Evolutionary conservation across 2,329 filamentous ascomycete species (phyloP).

Genomic region (Cephalotrichum gorgonifer): DNA sequence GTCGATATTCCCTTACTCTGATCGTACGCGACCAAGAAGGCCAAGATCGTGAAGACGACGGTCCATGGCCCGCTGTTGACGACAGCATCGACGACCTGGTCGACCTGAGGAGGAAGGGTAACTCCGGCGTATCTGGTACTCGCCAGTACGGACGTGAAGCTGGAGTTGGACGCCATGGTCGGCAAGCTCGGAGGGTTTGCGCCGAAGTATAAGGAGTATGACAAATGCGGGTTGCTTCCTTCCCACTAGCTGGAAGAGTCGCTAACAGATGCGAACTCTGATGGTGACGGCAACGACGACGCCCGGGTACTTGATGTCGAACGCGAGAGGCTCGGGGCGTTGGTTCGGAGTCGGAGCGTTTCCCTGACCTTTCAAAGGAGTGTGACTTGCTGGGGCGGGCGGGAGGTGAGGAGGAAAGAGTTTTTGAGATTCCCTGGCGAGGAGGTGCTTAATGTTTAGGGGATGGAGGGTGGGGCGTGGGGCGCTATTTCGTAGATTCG

Average conservation of each 20-base stretch:
- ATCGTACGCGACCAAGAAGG: slow-evolving; percentile 71
- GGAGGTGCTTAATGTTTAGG: not conserved
- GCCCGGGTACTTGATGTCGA: not conserved
- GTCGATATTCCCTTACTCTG: slow-evolving; percentile 51
- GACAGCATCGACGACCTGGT: slow-evolving; percentile 42
- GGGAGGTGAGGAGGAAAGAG: not conserved
- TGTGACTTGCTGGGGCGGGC: not conserved
- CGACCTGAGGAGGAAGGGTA: slow-evolving; percentile 43
- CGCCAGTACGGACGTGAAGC: slow-evolving; percentile 60
- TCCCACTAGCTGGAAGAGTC: too few species aligned
- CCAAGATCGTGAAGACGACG: slow-evolving; percentile 58
- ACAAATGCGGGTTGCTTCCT: not conserved
- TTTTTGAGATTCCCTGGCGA: not conserved
- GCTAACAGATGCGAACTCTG: not conserved
- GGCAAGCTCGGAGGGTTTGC: not conserved
- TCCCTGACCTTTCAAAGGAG: not conserved
- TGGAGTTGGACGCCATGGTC: slow-evolving; percentile 43
- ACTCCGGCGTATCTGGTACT: slow-evolving; percentile 41
- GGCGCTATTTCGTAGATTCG: not conserved
- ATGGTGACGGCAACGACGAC: not conserved
- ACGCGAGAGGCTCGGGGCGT: not conserved
- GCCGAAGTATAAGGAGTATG: not conserved
- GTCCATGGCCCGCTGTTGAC: slow-evolving; percentile 51
- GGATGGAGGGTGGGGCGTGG: not conserved
- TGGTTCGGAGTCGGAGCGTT: not conserved